Conservation (phyloP, 1,284 basidiomycete genomes). For the Trichosporon ovoides region DNA sequence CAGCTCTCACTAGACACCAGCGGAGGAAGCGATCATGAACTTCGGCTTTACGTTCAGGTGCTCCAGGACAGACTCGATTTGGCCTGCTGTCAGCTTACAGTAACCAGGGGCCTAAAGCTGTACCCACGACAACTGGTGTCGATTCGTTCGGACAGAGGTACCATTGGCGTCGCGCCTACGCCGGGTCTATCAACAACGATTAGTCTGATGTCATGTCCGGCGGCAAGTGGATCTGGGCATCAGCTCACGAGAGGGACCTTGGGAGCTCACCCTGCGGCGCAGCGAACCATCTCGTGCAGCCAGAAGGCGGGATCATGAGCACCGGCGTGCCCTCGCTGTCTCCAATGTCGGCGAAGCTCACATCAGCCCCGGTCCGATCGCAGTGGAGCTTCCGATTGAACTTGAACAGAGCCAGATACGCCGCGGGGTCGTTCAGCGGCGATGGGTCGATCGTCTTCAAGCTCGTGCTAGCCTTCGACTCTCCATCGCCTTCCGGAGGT, state of each 20-base stretch:
- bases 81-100: constrained; percentile 28
- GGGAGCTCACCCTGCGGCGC: constrained; percentile 42
- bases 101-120: too few species aligned
- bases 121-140: constrained; percentile 33
- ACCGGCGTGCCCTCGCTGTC: constrained; percentile 38
- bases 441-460: constrained; percentile 14
- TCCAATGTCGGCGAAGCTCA: constrained; percentile 41
- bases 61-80: constrained; percentile 41
- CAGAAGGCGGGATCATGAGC: constrained; percentile 38
- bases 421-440: constrained; percentile 31
- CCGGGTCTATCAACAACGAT: constrained; percentile 44
- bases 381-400: constrained; percentile 37
- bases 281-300: constrained; percentile 43
- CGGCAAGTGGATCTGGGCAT: constrained; percentile 37
- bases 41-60: constrained; percentile 33
- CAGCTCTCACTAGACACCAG: constrained; percentile 40
- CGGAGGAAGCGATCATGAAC: constrained; percentile 39
- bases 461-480: not conserved
- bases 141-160: constrained; percentile 34
- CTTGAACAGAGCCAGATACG: constrained; percentile 33
- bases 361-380: constrained; percentile 34
- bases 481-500: too few species aligned
- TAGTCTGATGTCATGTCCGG: constrained; percentile 33
- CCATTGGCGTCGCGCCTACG: constrained; percentile 35
- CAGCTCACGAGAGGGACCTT: not conserved